Percentiles rank a stretch among this genome's conserved stretches.
phyloP scores from a whole-genome alignment of 441 rosid species.

The Populus trichocarpa region DNA sequence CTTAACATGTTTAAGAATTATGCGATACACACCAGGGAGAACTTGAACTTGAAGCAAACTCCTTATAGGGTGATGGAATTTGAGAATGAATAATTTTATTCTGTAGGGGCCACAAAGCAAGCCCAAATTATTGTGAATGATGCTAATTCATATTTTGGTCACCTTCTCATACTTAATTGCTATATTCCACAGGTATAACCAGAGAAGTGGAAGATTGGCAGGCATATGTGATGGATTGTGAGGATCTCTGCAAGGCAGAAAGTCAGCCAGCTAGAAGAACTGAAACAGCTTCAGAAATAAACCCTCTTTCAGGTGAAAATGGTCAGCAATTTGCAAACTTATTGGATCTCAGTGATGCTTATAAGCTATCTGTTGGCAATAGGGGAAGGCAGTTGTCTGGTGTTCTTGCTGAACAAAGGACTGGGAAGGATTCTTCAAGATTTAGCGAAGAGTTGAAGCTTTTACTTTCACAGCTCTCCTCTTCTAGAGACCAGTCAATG shows the following conservation, averaged over 20 bases:
- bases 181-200: slow-evolving; percentile 33
- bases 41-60: neutral
- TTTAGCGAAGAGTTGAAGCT: slow-evolving; percentile 63
- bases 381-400: slow-evolving; percentile 55
- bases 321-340: slow-evolving; percentile 33
- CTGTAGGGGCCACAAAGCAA: neutral
- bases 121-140: neutral
- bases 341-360: slow-evolving; percentile 77
- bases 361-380: slow-evolving; percentile 60
- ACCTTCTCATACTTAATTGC: neutral
- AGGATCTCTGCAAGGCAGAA: slow-evolving; percentile 22
- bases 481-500: slow-evolving; percentile 54
- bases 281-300: slow-evolving; percentile 37
- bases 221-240: slow-evolving; percentile 19
- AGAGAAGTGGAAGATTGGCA: slow-evolving; percentile 31
- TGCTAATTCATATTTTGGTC: slow-evolving; percentile 1
- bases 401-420: slow-evolving; percentile 60
- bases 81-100: neutral
- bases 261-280: slow-evolving; percentile 20
- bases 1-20: neutral
- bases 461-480: slow-evolving; percentile 69
- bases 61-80: neutral
- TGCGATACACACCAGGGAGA: neutral
- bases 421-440: slow-evolving; percentile 67
- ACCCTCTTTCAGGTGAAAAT: slow-evolving; percentile 29